phyloP scores from a whole-genome alignment of 768 basidiomycete species.

The Daedaleopsis sinensis region DNA sequence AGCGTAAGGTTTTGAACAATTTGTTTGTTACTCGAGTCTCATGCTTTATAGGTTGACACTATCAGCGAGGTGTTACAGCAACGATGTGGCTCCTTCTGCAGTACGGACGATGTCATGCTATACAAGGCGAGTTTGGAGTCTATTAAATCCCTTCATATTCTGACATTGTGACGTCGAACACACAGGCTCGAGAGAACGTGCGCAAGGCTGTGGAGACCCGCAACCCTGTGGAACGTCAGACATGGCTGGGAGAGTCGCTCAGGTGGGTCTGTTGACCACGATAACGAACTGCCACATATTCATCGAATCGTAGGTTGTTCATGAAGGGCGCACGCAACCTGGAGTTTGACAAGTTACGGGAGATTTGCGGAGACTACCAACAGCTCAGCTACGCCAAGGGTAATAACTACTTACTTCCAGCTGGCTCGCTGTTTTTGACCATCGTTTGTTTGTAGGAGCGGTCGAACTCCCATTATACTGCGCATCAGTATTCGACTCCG shows the following conservation, averaged over 20 bases:
- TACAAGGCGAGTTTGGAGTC: conserved; percentile 74
- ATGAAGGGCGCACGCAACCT: conserved; percentile 85
- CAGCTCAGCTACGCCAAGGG: conserved; percentile 83
- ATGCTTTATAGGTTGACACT: conserved; percentile 76
- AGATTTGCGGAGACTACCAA: conserved; percentile 89
- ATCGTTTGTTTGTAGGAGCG: conserved; percentile 55
- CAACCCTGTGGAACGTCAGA: conserved; percentile 72
- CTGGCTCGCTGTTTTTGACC: background rate
- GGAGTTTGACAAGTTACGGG: conserved; percentile 80
- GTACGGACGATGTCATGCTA: conserved; percentile 95
- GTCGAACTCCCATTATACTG: conserved; percentile 85
- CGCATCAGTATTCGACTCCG: conserved; percentile 76
- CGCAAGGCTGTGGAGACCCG: conserved; percentile 86
- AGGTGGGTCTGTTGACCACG: conserved; percentile 50
- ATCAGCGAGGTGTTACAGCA: conserved; percentile 94
- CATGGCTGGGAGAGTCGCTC: conserved; percentile 84
- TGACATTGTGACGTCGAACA: background rate
- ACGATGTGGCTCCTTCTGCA: conserved; percentile 96
- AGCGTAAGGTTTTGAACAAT: conserved; percentile 58
- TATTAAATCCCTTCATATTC: background rate
- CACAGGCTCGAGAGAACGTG: conserved; percentile 89
- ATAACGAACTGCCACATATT: background rate
- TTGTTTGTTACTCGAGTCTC: background rate
- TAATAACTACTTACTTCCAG: conserved; percentile 29
- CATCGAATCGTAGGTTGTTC: conserved; percentile 62